Percentiles rank a stretch among this genome's conserved stretches.
These are phyloP conservation scores for Puccinia hordei DNA, from an alignment of 1,284 basidiomycete genomes.

Conservation along the genomic window DNA sequence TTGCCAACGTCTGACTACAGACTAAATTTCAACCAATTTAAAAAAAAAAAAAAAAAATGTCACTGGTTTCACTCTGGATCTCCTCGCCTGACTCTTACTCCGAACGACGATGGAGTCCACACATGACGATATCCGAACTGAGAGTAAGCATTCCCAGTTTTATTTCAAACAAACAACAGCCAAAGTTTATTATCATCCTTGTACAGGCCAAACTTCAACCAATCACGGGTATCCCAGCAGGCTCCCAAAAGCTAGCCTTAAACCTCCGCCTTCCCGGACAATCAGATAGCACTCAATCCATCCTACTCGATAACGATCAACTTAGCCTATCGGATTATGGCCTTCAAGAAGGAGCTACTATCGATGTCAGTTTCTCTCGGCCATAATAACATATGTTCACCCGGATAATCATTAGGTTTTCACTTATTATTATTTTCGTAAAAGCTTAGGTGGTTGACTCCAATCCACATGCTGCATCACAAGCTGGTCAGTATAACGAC, in stretches of 20 bases:
- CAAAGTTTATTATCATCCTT: neutral
- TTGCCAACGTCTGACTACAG: no score
- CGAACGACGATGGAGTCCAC: constrained; percentile 21
- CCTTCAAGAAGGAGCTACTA: constrained; percentile 38
- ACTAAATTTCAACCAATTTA: no score
- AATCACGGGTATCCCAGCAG: constrained; percentile 43
- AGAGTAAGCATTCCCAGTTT: constrained; percentile 31
- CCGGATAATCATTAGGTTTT: no score
- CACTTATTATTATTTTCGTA: neutral
- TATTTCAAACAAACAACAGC: no score
- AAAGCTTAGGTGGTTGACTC: neutral
- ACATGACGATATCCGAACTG: constrained; percentile 13
- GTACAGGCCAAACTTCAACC: constrained; percentile 26
- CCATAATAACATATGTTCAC: no score
- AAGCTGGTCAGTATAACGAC: constrained; percentile 73
- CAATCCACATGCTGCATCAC: constrained; percentile 13
- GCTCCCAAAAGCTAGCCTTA: constrained; percentile 30
- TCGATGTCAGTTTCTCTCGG: constrained; percentile 41
- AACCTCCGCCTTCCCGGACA: neutral
- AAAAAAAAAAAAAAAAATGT: no score
- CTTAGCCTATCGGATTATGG: constrained; percentile 33
- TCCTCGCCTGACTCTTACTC: constrained; percentile 37
- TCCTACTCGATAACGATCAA: constrained; percentile 22
- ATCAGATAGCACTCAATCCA: constrained; percentile 1
- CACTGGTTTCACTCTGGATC: constrained; percentile 29